phyloP scores from a whole-genome alignment of 176 grass and related monocot species.

The Eleusine coracana region DNA sequence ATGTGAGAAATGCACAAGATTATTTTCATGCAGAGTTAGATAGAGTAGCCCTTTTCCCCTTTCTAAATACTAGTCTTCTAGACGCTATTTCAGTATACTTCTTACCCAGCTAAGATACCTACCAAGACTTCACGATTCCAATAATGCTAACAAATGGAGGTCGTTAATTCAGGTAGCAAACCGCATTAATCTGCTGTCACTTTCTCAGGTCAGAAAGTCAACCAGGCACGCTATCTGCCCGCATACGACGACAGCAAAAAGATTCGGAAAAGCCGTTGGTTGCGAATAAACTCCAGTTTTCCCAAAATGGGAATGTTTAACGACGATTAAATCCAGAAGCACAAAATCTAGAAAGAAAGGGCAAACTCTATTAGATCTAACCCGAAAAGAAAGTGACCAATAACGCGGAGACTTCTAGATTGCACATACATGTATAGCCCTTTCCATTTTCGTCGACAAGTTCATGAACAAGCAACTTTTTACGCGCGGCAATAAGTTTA shows the following conservation, averaged over 20 bases:
- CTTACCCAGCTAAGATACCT: too few relatives aligned
- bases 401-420: neutral
- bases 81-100: too few relatives aligned
- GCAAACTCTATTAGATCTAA: neutral
- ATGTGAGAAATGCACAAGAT: neutral
- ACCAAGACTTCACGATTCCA: too few relatives aligned
- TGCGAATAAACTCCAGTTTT: neutral
- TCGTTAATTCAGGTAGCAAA: neutral
- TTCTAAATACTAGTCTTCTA: too few relatives aligned
- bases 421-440: neutral
- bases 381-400: neutral
- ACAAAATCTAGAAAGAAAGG: neutral
- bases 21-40: neutral
- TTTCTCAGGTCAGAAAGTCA: neutral
- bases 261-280: too few relatives aligned
- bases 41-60: neutral
- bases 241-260: neutral
- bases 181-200: too few relatives aligned
- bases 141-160: neutral
- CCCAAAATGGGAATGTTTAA: neutral
- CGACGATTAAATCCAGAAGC: neutral
- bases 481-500: slow-evolving; percentile 2
- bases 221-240: neutral
- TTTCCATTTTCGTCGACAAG: neutral
- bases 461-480: neutral